Base-by-base conservation (phyloP, 2,329 filamentous ascomycete species). In the Metarhizium brunneum region DNA sequence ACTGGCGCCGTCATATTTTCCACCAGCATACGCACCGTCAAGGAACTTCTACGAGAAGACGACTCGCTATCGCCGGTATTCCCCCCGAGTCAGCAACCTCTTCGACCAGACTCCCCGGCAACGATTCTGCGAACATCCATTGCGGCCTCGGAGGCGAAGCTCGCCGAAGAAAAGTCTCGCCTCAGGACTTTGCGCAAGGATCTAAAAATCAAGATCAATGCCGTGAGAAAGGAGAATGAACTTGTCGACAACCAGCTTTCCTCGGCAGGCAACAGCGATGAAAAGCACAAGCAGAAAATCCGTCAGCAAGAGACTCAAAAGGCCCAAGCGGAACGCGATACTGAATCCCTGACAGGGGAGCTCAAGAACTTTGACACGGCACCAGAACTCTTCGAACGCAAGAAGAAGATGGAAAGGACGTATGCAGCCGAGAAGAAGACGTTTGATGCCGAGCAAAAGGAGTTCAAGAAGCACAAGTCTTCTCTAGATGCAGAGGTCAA, bases 71-170 rank as follows among this genome's bases (percentile, higher is more conserved):
- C 66, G 1, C 54, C 69, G 13, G 60, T 64, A 16, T 60, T 71
- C 51, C 65, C 77, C 16, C 72, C 72, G 54, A 72, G 71, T 30
- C 83, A 85, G 64, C 80, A 83, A 56, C 80, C 82, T 18, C 78
- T 87, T 38, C 83, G 86, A 51, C 87, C 88, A 30, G 86, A 88
- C 59, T 92, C 88, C 13, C 88, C 88, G 2, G 84, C 83, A 10
- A 89, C 87, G 10, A 92, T 88, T 2, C 77, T 92, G 43, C 85
- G 83, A 67, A 88, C 87, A 35, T 90, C 88, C 2, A 90, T 92
- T 62, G 82, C 82, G 50, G 82, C 85, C 11, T 83, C 86, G 51
- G 86, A 91, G 65, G 76, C 80, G 56, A 88, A 86, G 68, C 76
- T 91, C 36, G 75, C 80, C 29, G 87, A 91, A 58, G 84, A 87